Base-by-base conservation (phyloP, 1,284 basidiomycete genomes). In the Ceratobasidium sp. region DNA sequence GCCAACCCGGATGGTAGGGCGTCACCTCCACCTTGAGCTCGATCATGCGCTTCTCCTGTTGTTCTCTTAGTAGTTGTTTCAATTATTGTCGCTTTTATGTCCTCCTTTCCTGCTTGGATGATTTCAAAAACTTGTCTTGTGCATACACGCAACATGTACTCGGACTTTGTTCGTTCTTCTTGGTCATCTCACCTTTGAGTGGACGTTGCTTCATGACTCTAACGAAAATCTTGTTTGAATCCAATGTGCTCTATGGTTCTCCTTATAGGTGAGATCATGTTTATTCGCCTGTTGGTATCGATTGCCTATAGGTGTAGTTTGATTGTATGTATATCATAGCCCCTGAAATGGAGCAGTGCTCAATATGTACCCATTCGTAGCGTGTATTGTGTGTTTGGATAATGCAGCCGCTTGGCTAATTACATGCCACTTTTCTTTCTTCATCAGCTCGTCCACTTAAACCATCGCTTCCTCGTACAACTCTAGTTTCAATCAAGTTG, bases 1-100 rank as follows among this genome's bases (percentile, higher is more conserved):
- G 87, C 87, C 45, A 89, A 89, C 79, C 88, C 88, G 23, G 87
- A 89, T 76, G 80, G 81, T 23, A 61, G 75, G 28, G 16, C 16
- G 14, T 70, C 65, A 8, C 65, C 65, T 32, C 58, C 65, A 1
- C 14, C 43, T n/a, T 70, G 28, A 46, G 28, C 14, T 23, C 12
- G 16, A 21, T 70, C 18, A 21, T 18, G 8, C n/a, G n/a, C n/a
- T n/a, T n/a, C n/a, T n/a, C n/a, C n/a, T n/a, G n/a, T n/a, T n/a
- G n/a, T n/a, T 39, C 30, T 57, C 18, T n/a, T 34, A 18, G 34
- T 10, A 8, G 3, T 32, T 36, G 4, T 1, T 28, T 3, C n/a
- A 16, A n/a, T 21, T 5, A n/a, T 21, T 57, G 30, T 57, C 16
- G 36, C 14, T 50, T 21, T 2, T 23, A 23, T 52, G 23, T 1